A percentile compares a stretch with the other conserved stretches of the same genome.
These are phyloP conservation scores for Tetrapisispora arboricola DNA, from an alignment of 805 yeast species.

Conservation along the genomic window DNA sequence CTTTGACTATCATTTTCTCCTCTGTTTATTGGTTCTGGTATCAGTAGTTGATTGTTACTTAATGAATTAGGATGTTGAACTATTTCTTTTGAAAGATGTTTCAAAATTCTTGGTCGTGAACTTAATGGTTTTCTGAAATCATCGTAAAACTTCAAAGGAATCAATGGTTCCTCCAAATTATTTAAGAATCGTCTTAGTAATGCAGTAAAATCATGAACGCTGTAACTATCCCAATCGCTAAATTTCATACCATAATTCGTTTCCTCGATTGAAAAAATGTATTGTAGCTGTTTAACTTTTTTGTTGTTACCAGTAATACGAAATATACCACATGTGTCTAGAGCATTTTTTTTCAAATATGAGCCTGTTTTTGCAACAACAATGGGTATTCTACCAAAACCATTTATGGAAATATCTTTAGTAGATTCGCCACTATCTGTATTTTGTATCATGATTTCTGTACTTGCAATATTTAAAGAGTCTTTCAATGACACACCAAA, in stretches of 20 bases:
- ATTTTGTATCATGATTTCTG: slow-evolving; percentile 53
- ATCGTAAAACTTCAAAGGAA: slow-evolving; percentile 67
- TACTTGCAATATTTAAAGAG: slow-evolving; percentile 50
- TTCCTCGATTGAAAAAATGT: slow-evolving; percentile 44
- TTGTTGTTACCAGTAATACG: slow-evolving; percentile 85
- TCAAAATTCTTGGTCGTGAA: slow-evolving; percentile 48
- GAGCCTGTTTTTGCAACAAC: slow-evolving; percentile 94
- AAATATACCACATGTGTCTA: slow-evolving; percentile 79
- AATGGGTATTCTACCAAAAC: slow-evolving; percentile 83
- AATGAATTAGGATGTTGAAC: slow-evolving; percentile 21
- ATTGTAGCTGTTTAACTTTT: slow-evolving; percentile 73
- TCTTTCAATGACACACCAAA: slow-evolving; percentile 69
- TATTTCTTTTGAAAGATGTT: slow-evolving; percentile 42
- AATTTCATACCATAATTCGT: slow-evolving; percentile 71
- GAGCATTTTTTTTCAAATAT: slow-evolving; percentile 62
- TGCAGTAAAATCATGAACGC: slow-evolving; percentile 92
- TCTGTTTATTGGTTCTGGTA: background rate
- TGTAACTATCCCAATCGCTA: slow-evolving; percentile 74
- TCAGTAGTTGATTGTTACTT: slow-evolving; percentile 13
- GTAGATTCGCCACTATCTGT: slow-evolving; percentile 58
- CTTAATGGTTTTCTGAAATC: slow-evolving; percentile 65
- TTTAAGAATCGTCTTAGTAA: slow-evolving; percentile 74
- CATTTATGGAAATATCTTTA: slow-evolving; percentile 47
- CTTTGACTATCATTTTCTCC: slow-evolving; percentile 8
- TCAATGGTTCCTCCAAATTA: slow-evolving; percentile 81